Evolutionary conservation across 768 basidiomycete species (phyloP), one percentile per base, ranked within the genome.

Genomic region (Mycena vulgaris): DNA sequence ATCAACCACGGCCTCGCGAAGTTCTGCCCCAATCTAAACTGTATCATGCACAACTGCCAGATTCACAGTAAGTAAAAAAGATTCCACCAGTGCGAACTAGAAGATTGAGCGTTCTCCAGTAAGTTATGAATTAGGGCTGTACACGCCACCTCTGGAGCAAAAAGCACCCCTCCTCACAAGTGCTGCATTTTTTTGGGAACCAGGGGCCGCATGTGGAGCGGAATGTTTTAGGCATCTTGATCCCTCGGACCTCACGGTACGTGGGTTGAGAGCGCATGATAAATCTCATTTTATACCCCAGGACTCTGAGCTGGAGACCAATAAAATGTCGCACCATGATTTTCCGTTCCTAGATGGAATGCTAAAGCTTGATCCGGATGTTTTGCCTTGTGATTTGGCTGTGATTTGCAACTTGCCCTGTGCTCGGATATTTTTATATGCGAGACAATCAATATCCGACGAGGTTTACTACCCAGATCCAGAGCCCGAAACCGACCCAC

Each of bases 361-460:
- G 0, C 75, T 90, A 14, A 80, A 79, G 21, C 74, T 87, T 30
- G 75, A 80, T 14, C 87, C 89, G 13, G 84, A 89, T 62, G 65
- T 83, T 23, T 70, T 75, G n/a, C 88, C 89, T 0, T 91, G 89
- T 69, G 81, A 87, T 68, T 72, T 90, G 33, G 85, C 89, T 25
- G 69, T 79, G 1, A 82, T 90, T 31, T 86, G 85, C 57, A 80
- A 84, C 13, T 86, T 82, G 66, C 81, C 83, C 17, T 91, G 89
- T 67, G 76, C 21, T 2, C 31, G 45, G 57, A 31, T 31, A 9
- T 59, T 30, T 31, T n/a, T 59, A 19, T 28, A 31, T 16, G 14
- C 40, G 27, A 17, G 28, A 3, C 27, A 45, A 4, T 0, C 7
- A 2, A 30, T 59, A 14, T 5, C 17, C 25, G 57, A 59, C 40